Evolutionary conservation across 1,284 basidiomycete species (phyloP), one percentile per base, ranked within the genome.

Genomic region (Rhizopogon parksii): DNA sequence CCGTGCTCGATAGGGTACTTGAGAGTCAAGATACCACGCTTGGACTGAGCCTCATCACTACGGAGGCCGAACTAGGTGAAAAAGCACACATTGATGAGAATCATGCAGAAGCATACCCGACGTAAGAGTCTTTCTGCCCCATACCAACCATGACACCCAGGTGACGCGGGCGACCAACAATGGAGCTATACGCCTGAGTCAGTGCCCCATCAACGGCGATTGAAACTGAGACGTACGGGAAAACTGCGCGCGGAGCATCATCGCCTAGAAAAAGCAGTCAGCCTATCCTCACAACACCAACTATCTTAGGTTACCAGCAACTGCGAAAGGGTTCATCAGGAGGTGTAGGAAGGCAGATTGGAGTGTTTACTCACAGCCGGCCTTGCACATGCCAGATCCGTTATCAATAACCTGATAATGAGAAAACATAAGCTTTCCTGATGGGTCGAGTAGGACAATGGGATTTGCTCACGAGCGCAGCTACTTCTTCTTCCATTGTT

Each of bases 1-100:
- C 81, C 81, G 66, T 82, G 80, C 66, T 82, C 78, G 48, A 85
- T 85, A 53, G 84, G 83, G 72, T 87, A 89, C 77, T 75, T 92
- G 72, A 93, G 79, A 56, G 88, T 91, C 56, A 94, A 76, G 72
- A 93, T 91, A 83, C 91, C 91, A 76, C 91, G 87, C 79, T 93
- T 93, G 47, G 88, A 88, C 72, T 91, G 90, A 39, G 89, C 90
- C 71, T 93, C 90, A 63, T 92, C 90, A 67, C 82, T 85, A 57
- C 3, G 30, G n/a, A 30, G 30, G 11, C 8, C 9, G 35, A 35
- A 50, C 57, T 34, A 53, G 45, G 17, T 6, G 36, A 1, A 19
- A 25, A 15, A 21, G 39, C 7, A 12, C 2, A 34, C 36, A 39
- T 40, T 21, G 19, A 46, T 25, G 14, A 32, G 9, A 32, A 32